Base-by-base conservation (phyloP, 2,329 filamentous ascomycete genomes). In the Phaeomoniella chlamydospora region DNA sequence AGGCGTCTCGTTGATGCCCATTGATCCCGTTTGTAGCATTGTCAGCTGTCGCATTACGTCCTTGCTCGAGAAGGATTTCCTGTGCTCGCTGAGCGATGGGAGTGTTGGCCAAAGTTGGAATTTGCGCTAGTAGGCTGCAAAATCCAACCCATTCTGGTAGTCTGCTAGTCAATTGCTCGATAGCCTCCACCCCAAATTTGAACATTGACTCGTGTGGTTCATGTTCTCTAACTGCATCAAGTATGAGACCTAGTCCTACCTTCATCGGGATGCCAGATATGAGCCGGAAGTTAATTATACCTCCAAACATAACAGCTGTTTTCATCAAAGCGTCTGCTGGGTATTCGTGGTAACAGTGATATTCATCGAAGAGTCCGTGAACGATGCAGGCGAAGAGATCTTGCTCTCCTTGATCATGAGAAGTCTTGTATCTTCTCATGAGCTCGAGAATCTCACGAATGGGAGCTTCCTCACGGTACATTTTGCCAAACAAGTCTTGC, bases 371-470 rank as follows among this genome's bases (percentile, higher is more conserved):
- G 3, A 98, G 66, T 1, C 90, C 90, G 50, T 94, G 87, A 22
- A 98, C 93, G 86, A 98, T 98, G 61, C 88, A 94, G 11, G 88
- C 83, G 54, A 98, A 98, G 4, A 94, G 72, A 53, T 98, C 90
- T 54, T 96, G 90, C 41, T 94, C 85, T 12, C 79, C 64, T 2
- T 84, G 71, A 41, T 90, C 81, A 33, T 76, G 74, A 1, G 92
- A 96, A 38, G 77, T 77, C 55, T 98, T 96, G 62, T 94, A 93
- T 38, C 74, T 72, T 43, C 85, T 78, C 49, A 98, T 72, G 29
- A 85, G 74, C 42, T 82, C 77, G 35, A 98, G 80, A 44, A 98
- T 82, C 37, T 84, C 76, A 37, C 84, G 75, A 13, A 94, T 82
- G 43, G 88, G 80, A 14, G 87, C 76, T 45, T 94, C 85, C 45